phyloP scores from a whole-genome alignment of 305 asterid species.

The Fraxinus nigra region DNA sequence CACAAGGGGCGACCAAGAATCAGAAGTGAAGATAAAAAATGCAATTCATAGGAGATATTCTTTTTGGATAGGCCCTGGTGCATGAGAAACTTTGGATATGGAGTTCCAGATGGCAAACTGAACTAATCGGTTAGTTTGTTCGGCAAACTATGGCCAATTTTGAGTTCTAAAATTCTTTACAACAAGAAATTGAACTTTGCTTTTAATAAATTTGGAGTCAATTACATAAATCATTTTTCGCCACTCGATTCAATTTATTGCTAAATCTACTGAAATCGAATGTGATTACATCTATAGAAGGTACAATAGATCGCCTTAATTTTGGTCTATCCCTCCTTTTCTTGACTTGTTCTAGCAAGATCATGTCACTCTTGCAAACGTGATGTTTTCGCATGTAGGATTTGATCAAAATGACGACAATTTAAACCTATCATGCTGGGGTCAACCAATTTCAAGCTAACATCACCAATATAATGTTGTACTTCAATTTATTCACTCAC shows the following conservation, averaged over 20 bases:
- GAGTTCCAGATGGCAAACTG: neutral
- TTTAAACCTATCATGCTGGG: neutral
- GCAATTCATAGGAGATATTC: neutral
- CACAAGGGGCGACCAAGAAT: neutral
- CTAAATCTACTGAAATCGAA: neutral
- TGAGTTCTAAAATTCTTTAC: neutral
- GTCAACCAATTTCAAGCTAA: neutral
- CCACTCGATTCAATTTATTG: neutral
- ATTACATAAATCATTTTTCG: neutral
- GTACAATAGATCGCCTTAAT: neutral
- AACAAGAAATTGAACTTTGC: neutral
- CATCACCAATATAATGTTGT: neutral
- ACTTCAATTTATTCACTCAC: neutral
- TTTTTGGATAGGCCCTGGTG: neutral
- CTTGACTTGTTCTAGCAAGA: neutral
- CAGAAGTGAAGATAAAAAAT: neutral
- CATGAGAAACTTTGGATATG: neutral
- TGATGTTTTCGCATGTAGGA: neutral
- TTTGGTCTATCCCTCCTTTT: neutral
- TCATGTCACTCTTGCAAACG: neutral
- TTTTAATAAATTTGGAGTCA: neutral
- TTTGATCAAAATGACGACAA: neutral
- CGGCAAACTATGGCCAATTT: neutral
- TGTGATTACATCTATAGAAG: neutral
- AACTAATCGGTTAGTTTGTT: neutral